Evolutionary conservation across 257 asterid species (phyloP), one percentile per base, ranked within the genome.

Genomic region (Nicotiana attenuata): DNA sequence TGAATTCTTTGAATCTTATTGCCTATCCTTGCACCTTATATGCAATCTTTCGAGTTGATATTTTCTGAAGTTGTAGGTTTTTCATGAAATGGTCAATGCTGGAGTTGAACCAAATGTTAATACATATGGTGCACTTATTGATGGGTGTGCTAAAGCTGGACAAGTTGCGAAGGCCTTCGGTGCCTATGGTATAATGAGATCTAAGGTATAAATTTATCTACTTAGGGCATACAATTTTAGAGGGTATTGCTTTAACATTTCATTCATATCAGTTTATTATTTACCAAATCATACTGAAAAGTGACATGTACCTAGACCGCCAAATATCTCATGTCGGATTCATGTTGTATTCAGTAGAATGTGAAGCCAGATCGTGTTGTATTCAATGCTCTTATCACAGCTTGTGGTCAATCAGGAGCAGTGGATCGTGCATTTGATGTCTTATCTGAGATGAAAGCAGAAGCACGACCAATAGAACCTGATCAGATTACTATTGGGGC

Each of bases 121-220:
- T 89, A 96, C 99, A 24, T 96, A 92, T 77, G 92, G 99, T 83
- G 93, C 98, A 83, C 97, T 96, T 82, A 96, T 96, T 84, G 97
- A 94, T 91, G 99, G 99, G 52, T 94, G 99, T 82, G 99, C 98
- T 80, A 96, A 93, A 89, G 98, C 97, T 5, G 99, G 99, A 82
- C 99, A 96, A 89, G 93, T 96, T 83, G 98, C 97, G 69, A 96
- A 96, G 92, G 99, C 99, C 26, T 96, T 96, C 87, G 98, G 99
- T 86, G 99, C 97, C 83, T 96, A 96, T 81, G 99, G 98, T 78
- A 92, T 94, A 83, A 91, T 96, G 88, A 91, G 96, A 87, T 96
- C 99, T 81, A 96, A 94, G 98, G 98, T 96, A 89, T 84, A 85
- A 66, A 65, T 85, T 80, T 73, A 67, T 66, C 31, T 85, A 33